A percentile compares a stretch with the other conserved stretches of the same genome.
Evolutionary conservation across 805 yeast genomes (phyloP).

Genomic region (Pichia gijzeniarum): DNA sequence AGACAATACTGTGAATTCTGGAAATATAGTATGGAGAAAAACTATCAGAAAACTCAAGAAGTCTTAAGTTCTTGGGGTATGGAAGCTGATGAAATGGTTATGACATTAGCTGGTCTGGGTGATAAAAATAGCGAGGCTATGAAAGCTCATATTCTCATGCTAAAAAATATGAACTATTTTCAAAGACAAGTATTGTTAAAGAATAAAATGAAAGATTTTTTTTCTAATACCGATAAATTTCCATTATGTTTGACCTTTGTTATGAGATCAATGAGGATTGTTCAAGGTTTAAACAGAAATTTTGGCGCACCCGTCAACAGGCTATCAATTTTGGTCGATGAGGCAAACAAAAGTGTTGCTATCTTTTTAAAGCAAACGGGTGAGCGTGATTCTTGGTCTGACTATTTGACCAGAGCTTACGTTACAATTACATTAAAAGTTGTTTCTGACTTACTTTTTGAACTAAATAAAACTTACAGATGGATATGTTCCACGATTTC

Average conservation of each 20-base stretch:
- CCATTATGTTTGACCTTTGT: conserved; percentile 63
- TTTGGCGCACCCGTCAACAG: conserved; percentile 74
- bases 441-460: conserved; percentile 13
- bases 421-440: conserved; percentile 14
- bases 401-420: conserved; percentile 16
- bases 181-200: conserved; percentile 38
- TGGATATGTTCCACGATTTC: conserved; percentile 7
- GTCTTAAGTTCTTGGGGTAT: conserved; percentile 65
- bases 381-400: conserved; percentile 13
- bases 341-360: conserved; percentile 35
- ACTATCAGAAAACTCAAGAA: conserved; percentile 39
- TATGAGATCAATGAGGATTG: conserved; percentile 66
- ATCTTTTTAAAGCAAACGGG: conserved; percentile 9
- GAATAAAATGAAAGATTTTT: conserved; percentile 46
- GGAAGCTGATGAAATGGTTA: conserved; percentile 53
- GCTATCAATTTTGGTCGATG: conserved; percentile 52
- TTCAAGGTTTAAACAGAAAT: conserved; percentile 59
- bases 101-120: conserved; percentile 30
- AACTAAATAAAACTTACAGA: conserved; percentile 10
- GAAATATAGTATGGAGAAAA: conserved; percentile 51
- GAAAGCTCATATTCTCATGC: conserved; percentile 21
- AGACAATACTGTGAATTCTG: conserved; percentile 55
- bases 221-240: conserved; percentile 56
- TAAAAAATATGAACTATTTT: conserved; percentile 31
- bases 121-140: conserved; percentile 29